These are phyloP conservation scores for Juglanconis juglandina DNA, from an alignment of 2,329 filamentous ascomycete genomes.

Conservation along the genomic window DNA sequence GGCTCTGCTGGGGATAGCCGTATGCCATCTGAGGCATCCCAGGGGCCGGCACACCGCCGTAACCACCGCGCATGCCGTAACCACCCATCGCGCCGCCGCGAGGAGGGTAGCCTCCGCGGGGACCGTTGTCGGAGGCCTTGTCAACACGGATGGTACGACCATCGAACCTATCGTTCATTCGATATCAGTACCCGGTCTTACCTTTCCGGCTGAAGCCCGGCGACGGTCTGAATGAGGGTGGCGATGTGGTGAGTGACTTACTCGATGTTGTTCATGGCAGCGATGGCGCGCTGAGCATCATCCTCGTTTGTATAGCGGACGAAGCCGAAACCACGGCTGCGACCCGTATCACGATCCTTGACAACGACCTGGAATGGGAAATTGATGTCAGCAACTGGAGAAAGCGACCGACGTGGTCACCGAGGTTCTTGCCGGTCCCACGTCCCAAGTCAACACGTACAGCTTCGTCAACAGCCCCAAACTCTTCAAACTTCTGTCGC, in stretches of 20 bases:
- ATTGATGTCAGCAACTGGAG: not conserved
- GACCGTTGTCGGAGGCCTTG: constrained; percentile 80
- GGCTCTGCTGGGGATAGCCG: constrained; percentile 33
- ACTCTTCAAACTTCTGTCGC: constrained; percentile 88
- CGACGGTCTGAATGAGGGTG: not conserved
- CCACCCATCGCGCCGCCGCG: constrained; percentile 36
- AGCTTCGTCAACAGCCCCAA: constrained; percentile 87
- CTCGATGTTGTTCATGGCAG: constrained; percentile 85
- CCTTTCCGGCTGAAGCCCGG: not conserved
- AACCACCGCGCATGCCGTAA: constrained; percentile 32
- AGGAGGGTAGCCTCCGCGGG: constrained; percentile 56
- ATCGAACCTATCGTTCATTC: constrained; percentile 67
- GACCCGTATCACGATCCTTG: constrained; percentile 93
- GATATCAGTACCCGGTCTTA: not conserved
- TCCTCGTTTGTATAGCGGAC: constrained; percentile 78
- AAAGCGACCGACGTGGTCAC: not conserved
- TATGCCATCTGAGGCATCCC: constrained; percentile 35
- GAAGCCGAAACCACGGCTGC: constrained; percentile 96
- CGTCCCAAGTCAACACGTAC: constrained; percentile 57
- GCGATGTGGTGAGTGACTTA: constrained; percentile 43
- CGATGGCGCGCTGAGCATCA: constrained; percentile 74
- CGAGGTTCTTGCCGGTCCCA: not conserved
- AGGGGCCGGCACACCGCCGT: constrained; percentile 30
- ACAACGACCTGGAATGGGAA: constrained; percentile 73
- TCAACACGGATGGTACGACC: constrained; percentile 93